Base-by-base conservation (phyloP, 192 early-diverging fungal genomes). In the Linnemannia elongata region DNA sequence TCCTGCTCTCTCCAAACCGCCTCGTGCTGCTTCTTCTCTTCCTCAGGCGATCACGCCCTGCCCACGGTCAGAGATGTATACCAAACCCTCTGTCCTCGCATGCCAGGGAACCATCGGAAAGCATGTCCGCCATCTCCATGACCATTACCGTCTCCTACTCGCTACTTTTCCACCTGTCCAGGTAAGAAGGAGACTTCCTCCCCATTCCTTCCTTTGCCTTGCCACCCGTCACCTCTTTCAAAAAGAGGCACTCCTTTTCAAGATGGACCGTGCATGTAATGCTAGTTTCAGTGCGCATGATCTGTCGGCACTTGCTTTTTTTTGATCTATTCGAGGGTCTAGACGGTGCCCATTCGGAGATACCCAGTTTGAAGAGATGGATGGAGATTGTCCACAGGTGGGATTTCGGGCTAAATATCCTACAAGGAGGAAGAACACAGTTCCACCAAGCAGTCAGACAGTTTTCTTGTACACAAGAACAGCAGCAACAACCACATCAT, bases 91-190 rank as follows among this genome's bases (percentile, higher is more conserved):
- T 3, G 71, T 45, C 4, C 47, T 90, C 45, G 89, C 90, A 42
- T 89, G 90, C 42, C 75, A 82, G 30, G 82, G 90, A 24, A 90
- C 91, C 8, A 84, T 92, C 18, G 91, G 91, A 2, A 92, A 92
- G 42, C 91, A 92, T 82, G 82, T 92, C 41, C 85, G 91, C 13
- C 91, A 92, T 76, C 36, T 90, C 15, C 82, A 85, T 69, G 91
- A 92, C 73, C 91, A 92, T 47, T 92, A 83, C 69, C 82, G 88
- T 8, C 63, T 90, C 4, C 55, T 92, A 3, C 49, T 90, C 10
- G 77, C 82, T 20, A 75, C 79, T 3, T 82, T 84, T 47, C 80
- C 76, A 20, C 71, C 70, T 42, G 20, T 9, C 60, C 78, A 80
- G 83, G 83, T 86, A 85, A 72, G 35, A 36, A 55, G 1, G n/a